Evolutionary conservation across 805 yeast genomes (phyloP), one percentile per base, ranked within the genome.

Genomic region (Saccharomycopsis guyanensis): DNA sequence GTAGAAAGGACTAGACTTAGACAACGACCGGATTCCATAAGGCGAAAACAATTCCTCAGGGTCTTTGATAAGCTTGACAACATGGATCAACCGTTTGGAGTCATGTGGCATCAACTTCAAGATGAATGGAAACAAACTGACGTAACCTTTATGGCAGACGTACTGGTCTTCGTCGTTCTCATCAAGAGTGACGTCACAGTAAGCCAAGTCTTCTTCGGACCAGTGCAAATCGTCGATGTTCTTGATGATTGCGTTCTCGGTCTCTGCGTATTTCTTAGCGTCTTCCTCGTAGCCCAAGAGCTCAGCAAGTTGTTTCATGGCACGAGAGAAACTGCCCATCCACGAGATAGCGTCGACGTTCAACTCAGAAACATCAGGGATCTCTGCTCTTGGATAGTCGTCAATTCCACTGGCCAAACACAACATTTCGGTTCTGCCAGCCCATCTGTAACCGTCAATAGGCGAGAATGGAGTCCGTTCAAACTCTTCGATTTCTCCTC

Each of bases 351-450:
- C 69, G 59, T 93, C 98, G 27, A 93, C 93, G 56, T 93, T 84
- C 41, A 93, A 69, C 64, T 93, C 98, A 1, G 94, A 94, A 35
- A 80, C 71, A 61, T 87, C 96, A 2, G 94, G 91, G 4, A 75
- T 76, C 23, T 69, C 66, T 1, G 88, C 82, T 52, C 98, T 75
- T 31, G 98, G 98, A 58, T 89, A 93, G 59, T 93, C 98, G 63
- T 93, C 98, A 32, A 93, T 62, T 0, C 98, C 98, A 62, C 94
- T 82, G 6, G 98, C 93, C 44, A 91, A 69, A 60, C 95, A 85
- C 57, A 86, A 96, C 2, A 80, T 75, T 18, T 71, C 67, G 0
- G 96, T 85, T 54, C 97, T 77, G 3, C 97, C 98, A 49, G 87
- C 75, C 98, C 98, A 93, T 60, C 95, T 72, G 61, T 83, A 93